A percentile compares a stretch with the other conserved stretches of the same genome.
Evolutionary conservation across 1,139 yeast genomes (phyloP).

Genomic region (Pneumocystis murina): DNA sequence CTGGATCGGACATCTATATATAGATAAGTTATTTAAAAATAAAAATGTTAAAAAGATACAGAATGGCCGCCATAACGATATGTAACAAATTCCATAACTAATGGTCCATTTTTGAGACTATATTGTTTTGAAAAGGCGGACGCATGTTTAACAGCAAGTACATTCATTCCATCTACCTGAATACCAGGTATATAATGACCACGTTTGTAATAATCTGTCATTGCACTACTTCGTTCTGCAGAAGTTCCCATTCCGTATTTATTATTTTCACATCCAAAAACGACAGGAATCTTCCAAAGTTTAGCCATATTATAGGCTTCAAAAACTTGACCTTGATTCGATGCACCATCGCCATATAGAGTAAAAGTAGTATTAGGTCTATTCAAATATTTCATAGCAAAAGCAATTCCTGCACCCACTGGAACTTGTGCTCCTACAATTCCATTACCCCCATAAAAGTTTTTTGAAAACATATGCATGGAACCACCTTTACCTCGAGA

Average conservation of each 20-base stretch:
- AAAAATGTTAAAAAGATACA: conserved; percentile 99
- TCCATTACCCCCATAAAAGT: conserved; percentile 98
- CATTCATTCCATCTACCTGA: conserved; percentile 97
- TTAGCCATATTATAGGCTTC: conserved; percentile 98
- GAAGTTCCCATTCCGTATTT: conserved; percentile 99
- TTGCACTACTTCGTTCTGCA: conserved; percentile 89
- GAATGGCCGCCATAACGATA: conserved; percentile 99
- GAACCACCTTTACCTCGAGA: conserved; percentile 98
- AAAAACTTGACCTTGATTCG: conserved; percentile 97
- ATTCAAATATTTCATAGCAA: conserved; percentile 86
- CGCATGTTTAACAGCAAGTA: conserved; percentile 86
- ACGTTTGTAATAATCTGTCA: conserved; percentile 94
- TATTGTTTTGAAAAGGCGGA: conserved; percentile 95
- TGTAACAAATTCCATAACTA: conserved; percentile 91
- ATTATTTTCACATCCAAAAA: conserved; percentile 95
- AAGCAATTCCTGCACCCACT: conserved; percentile 91
- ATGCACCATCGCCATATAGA: conserved; percentile 96
- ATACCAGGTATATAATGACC: conserved; percentile 99
- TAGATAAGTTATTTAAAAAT: conserved; percentile 45
- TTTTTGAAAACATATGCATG: conserved; percentile 94
- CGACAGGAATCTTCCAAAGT: conserved; percentile 89
- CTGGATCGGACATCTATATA: conserved; percentile 8
- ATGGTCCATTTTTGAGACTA: conserved; percentile 92
- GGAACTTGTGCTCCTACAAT: conserved; percentile 99
- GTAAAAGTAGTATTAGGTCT: conserved; percentile 73